Conservation (phyloP, 1,284 basidiomycete genomes). For the Cystobasidium slooffiae region DNA sequence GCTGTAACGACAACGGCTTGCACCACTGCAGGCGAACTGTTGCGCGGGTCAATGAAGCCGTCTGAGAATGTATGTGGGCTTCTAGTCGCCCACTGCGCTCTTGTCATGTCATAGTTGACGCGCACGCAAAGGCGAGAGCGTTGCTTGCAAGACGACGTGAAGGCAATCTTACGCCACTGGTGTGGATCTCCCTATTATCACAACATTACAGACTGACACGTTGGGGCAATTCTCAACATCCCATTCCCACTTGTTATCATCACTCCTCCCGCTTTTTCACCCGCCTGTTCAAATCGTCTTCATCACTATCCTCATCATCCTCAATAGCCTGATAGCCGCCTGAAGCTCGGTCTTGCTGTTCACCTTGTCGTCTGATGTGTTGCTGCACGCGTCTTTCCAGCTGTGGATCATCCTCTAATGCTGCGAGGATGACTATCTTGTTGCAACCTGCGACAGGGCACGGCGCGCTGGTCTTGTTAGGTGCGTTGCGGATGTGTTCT, state of each 20-base stretch:
- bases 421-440: conserved; percentile 26
- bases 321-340: conserved; percentile 33
- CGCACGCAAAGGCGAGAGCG: too few relatives aligned
- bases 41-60: conserved; percentile 1
- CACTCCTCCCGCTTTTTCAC: conserved; percentile 8
- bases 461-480: background rate
- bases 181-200: too few relatives aligned
- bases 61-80: conserved; percentile 13
- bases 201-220: background rate
- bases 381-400: conserved; percentile 36
- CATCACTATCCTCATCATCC: conserved; percentile 38
- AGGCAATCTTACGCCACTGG: background rate
- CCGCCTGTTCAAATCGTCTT: conserved; percentile 1
- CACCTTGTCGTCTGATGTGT: conserved; percentile 12
- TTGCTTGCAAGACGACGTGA: background rate
- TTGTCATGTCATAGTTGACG: conserved; percentile 13
- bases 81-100: background rate
- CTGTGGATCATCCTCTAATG: conserved; percentile 26
- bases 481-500: conserved; percentile 2
- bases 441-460: conserved; percentile 40
- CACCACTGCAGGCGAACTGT: conserved; percentile 1
- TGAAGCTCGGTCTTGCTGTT: conserved; percentile 11
- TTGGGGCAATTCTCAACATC: background rate
- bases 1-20: conserved; percentile 3
- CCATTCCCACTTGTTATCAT: background rate